phyloP scores from a whole-genome alignment of 106 monocot species.

The Dendrobium officinale region DNA sequence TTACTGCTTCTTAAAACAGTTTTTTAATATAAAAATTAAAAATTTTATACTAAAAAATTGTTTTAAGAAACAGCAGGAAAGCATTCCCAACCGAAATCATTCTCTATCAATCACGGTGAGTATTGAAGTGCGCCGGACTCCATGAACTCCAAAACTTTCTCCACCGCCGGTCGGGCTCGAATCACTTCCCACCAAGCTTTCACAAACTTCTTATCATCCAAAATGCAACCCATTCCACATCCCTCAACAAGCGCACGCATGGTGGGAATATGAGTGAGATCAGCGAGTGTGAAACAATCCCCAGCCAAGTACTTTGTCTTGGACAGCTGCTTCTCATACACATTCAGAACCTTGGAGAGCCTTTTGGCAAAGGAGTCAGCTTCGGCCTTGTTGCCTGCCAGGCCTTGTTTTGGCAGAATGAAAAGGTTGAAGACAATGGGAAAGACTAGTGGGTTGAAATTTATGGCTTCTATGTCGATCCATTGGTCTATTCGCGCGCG shows the following conservation, averaged over 20 bases:
- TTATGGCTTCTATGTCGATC: slow-evolving; percentile 34
- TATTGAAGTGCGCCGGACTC: slow-evolving; percentile 22
- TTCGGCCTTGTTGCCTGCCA: slow-evolving; percentile 13
- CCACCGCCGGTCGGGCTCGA: not conserved
- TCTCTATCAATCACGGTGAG: not conserved
- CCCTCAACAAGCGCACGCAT: not conserved
- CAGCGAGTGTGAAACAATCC: slow-evolving; percentile 43
- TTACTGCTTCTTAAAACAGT: too few species aligned
- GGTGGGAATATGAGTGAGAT: slow-evolving; percentile 37
- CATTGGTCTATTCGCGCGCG: slow-evolving; percentile 8
- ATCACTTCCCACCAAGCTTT: not conserved
- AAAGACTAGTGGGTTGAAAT: slow-evolving; percentile 23
- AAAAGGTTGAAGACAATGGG: slow-evolving; percentile 27
- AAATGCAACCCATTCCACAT: not conserved
- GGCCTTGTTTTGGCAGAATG: slow-evolving; percentile 21
- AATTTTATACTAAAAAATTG: too few species aligned
- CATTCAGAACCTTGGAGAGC: slow-evolving; percentile 53
- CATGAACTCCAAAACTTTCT: not conserved
- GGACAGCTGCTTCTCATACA: slow-evolving; percentile 41
- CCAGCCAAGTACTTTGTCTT: slow-evolving; percentile 44
- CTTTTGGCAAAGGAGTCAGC: slow-evolving; percentile 17
- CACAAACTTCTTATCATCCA: not conserved
- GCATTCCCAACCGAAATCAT: too few species aligned
- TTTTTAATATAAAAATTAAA: too few species aligned
- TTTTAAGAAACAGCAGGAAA: too few species aligned